Evolutionary conservation across 352 stramenopile genomes (phyloP).

Genomic region (Phytophthora litchii): DNA sequence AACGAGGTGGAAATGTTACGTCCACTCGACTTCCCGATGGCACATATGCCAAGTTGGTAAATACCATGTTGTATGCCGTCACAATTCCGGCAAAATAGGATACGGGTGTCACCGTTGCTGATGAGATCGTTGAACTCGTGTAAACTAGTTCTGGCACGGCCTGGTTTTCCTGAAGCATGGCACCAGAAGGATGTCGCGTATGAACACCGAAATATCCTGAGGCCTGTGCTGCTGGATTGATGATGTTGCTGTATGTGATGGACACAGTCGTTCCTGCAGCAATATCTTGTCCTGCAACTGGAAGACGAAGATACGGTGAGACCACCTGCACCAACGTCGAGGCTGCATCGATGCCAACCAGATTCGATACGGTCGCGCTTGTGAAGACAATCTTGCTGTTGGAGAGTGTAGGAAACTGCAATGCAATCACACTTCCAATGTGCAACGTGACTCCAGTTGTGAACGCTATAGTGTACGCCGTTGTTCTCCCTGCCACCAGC

Average conservation of each 20-base stretch:
- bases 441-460: constrained; percentile 49
- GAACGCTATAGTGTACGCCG: constrained; percentile 45
- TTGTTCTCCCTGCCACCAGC: constrained; percentile 35
- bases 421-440: constrained; percentile 42
- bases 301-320: constrained; percentile 45
- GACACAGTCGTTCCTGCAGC: constrained; percentile 31
- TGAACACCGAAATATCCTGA: constrained; percentile 45
- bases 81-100: constrained; percentile 53
- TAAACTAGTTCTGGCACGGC: constrained; percentile 33
- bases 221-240: constrained; percentile 52
- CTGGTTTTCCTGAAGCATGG: constrained; percentile 49
- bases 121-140: constrained; percentile 33
- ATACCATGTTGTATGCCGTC: constrained; percentile 44
- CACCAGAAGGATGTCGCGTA: constrained; percentile 42
- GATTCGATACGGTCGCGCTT: constrained; percentile 21
- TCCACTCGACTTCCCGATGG: constrained; percentile 39
- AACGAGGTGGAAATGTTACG: constrained; percentile 53
- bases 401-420: constrained; percentile 50
- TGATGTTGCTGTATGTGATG: constrained; percentile 53
- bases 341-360: constrained; percentile 29
- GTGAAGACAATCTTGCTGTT: constrained; percentile 48
- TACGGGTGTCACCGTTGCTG: constrained; percentile 39
- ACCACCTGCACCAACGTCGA: constrained; percentile 38
- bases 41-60: constrained; percentile 57
- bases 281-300: constrained; percentile 37